Conservation (phyloP, 345 rosid genomes). For the Rhodomyrtus tomentosa region DNA sequence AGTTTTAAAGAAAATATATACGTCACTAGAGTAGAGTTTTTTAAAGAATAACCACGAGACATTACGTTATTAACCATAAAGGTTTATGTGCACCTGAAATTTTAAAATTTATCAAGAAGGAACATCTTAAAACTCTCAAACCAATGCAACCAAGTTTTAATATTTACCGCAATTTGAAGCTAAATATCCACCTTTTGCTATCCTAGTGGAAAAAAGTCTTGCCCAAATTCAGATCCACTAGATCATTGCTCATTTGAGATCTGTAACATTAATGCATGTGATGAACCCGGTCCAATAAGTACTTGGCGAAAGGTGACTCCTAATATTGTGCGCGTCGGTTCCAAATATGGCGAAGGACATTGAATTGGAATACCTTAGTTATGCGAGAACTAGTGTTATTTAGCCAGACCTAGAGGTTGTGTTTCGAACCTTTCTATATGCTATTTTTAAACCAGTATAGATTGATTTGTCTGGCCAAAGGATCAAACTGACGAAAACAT, state of each 20-base stretch:
- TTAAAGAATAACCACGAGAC: not conserved
- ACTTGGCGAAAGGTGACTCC: not conserved
- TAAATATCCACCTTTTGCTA: not conserved
- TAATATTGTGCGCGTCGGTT: not conserved
- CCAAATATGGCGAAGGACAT: not conserved
- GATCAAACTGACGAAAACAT: not conserved
- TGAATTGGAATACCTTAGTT: not conserved
- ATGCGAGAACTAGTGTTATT: not conserved
- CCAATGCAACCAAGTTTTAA: not conserved
- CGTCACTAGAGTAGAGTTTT: not conserved
- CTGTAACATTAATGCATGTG: not conserved
- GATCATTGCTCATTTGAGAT: not conserved
- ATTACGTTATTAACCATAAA: fast-evolving
- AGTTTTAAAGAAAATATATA: not conserved
- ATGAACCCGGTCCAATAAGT: not conserved
- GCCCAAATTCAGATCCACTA: not conserved
- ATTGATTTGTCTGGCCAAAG: not conserved
- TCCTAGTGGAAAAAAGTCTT: not conserved
- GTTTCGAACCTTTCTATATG: not conserved
- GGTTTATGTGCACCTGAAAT: not conserved
- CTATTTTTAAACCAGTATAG: not conserved
- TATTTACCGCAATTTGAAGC: not conserved
- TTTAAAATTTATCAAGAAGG: not conserved
- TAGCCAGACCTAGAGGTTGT: not conserved
- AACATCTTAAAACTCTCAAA: not conserved